These are phyloP conservation scores for Penicillium goetzii DNA, from an alignment of 495 filamentous ascomycete species.

Conservation along the genomic window DNA sequence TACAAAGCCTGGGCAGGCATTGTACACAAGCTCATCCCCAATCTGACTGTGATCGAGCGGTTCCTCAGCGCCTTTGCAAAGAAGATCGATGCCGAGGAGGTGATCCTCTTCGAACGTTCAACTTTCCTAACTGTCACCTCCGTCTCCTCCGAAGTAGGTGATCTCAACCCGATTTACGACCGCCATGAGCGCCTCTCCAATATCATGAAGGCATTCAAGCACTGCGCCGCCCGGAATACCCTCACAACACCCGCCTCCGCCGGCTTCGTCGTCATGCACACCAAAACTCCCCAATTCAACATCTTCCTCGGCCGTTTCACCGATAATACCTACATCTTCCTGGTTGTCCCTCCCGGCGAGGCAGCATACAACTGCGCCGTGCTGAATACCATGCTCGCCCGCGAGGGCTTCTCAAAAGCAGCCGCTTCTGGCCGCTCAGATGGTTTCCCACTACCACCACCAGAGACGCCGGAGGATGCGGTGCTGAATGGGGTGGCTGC, in stretches of 20 bases:
- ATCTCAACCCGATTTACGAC: constrained; percentile 83
- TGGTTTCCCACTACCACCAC: constrained; percentile 48
- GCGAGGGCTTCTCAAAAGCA: constrained; percentile 70
- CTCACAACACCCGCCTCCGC: constrained; percentile 55
- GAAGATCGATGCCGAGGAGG: constrained; percentile 87
- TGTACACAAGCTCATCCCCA: constrained; percentile 94
- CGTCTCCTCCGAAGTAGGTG: constrained; percentile 72
- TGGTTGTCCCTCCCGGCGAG: constrained; percentile 85
- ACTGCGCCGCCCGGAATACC: constrained; percentile 66
- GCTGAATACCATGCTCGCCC: constrained; percentile 83
- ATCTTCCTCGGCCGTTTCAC: constrained; percentile 93
- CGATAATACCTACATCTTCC: constrained; percentile 93
- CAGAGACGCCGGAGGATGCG: constrained; percentile 37
- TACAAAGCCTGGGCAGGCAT: constrained; percentile 98
- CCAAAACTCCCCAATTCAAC: constrained; percentile 76
- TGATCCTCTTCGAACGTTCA: constrained; percentile 92
- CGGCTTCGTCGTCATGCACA: constrained; percentile 67
- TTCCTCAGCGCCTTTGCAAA: constrained; percentile 78
- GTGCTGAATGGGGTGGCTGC: constrained; percentile 23
- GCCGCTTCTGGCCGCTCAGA: constrained; percentile 44
- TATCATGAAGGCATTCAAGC: constrained; percentile 97
- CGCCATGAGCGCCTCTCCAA: constrained; percentile 93
- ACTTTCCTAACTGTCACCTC: constrained; percentile 92
- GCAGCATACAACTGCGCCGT: constrained; percentile 85
- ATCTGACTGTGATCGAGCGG: constrained; percentile 83